phyloP scores from a whole-genome alignment of 768 basidiomycete species.

The Suillus brevipes region DNA sequence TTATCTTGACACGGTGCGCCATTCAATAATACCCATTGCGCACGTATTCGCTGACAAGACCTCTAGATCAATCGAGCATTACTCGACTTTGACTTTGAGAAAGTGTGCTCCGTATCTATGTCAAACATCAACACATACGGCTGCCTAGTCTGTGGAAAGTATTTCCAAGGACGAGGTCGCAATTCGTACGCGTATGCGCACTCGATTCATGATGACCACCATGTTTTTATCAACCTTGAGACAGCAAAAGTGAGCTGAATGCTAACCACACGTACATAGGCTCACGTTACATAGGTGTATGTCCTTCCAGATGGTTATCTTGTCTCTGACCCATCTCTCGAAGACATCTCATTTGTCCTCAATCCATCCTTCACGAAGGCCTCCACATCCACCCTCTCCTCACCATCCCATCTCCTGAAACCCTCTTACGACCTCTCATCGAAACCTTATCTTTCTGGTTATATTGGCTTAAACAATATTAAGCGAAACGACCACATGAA shows the following conservation, averaged over 20 bases:
- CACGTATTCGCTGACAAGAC: slow-evolving; percentile 5
- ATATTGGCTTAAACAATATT: slow-evolving; percentile 96
- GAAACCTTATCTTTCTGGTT: slow-evolving; percentile 87
- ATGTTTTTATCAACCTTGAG: slow-evolving; percentile 95
- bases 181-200: slow-evolving; percentile 95
- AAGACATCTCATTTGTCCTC: slow-evolving; percentile 91
- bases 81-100: slow-evolving; percentile 99
- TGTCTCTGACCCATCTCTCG: slow-evolving; percentile 94
- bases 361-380: slow-evolving; percentile 78
- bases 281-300: slow-evolving; percentile 65
- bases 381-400: slow-evolving; percentile 55
- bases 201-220: slow-evolving; percentile 96
- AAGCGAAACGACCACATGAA: slow-evolving; percentile 98
- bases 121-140: slow-evolving; percentile 98
- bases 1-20: slow-evolving; percentile 89
- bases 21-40: slow-evolving; percentile 12
- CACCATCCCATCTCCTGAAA: slow-evolving; percentile 59
- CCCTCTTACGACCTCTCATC: slow-evolving; percentile 83
- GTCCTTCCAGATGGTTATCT: slow-evolving; percentile 96
- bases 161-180: slow-evolving; percentile 95
- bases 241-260: slow-evolving; percentile 72
- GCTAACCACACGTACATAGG: neutral
- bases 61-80: slow-evolving; percentile 84
- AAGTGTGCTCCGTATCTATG: slow-evolving; percentile 94
- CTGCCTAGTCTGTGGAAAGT: slow-evolving; percentile 97